Evolutionary conservation across 805 yeast species (phyloP).

Genomic region (Hanseniaspora meyeri): DNA sequence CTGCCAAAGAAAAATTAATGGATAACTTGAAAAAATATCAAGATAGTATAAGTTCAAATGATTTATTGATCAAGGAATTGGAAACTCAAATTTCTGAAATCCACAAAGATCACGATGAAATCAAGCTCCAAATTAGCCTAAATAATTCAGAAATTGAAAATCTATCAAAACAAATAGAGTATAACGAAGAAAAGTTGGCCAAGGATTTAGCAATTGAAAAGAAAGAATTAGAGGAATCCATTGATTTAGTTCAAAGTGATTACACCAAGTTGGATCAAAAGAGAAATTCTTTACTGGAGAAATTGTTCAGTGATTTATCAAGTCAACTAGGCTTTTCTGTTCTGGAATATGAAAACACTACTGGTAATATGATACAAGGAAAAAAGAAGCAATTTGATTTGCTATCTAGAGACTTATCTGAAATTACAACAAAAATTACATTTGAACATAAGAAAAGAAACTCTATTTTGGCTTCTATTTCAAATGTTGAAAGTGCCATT

Average conservation of each 20-base stretch:
- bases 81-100: slow-evolving; percentile 31
- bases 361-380: slow-evolving; percentile 45
- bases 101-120: slow-evolving; percentile 41
- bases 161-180: slow-evolving; percentile 38
- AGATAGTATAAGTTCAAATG: neutral
- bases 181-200: slow-evolving; percentile 30
- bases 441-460: slow-evolving; percentile 52
- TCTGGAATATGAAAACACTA: slow-evolving; percentile 56
- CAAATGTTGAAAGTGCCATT: neutral
- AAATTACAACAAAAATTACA: slow-evolving; percentile 45
- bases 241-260: slow-evolving; percentile 19
- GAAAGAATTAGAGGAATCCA: slow-evolving; percentile 19
- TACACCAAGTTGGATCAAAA: slow-evolving; percentile 23
- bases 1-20: slow-evolving; percentile 37
- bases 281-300: slow-evolving; percentile 31
- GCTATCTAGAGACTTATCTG: slow-evolving; percentile 47
- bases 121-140: slow-evolving; percentile 43
- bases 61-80: slow-evolving; percentile 27
- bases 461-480: slow-evolving; percentile 31
- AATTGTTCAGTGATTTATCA: slow-evolving; percentile 46
- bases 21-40: neutral
- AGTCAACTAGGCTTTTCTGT: slow-evolving; percentile 42
- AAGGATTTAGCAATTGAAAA: slow-evolving; percentile 25
- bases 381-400: slow-evolving; percentile 51
- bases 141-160: slow-evolving; percentile 35